Evolutionary conservation across 352 stramenopile genomes (phyloP), one percentile per base, ranked within the genome.

Genomic region (Chrysophaeum taylorii): DNA sequence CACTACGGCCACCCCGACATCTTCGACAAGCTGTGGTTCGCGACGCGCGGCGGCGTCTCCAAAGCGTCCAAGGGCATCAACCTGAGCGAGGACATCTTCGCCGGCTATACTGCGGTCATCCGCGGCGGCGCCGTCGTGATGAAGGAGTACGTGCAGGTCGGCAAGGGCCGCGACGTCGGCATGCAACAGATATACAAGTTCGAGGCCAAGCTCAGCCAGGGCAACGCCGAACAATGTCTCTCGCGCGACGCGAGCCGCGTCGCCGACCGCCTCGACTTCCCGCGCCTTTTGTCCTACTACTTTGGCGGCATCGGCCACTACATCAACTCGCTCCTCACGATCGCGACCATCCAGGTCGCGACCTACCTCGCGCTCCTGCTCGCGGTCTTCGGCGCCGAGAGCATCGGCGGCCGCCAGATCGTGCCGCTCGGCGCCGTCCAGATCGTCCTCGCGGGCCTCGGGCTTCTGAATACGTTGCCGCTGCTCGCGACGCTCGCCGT

Each of bases 171-270:
- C 63, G 95, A 99, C 88, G 95, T 99, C 33, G 95, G 95, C 48
- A 98, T 98, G 92, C 95, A 97, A 76, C 95, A 99, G 77, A 98
- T 98, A 73, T 98, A 98, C 85, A 98, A 98, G 81, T 99, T 99
- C 71, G 95, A 99, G 79, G 94, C 95, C 0, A 99, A 99, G 73
- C 74, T 83, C 0, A 94, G 90, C 68, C 92, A 98, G 79, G 95
- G 95, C 61, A 93, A 94, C 15, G 95, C 91, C 0, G 95, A 99
- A 77, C 94, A 98, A 78, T 98, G 92, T 76, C 81, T 99, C 29
- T 98, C 92, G 33, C 87, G 95, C 62, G 95, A 99, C 84, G 92
- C 98, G 29, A 97, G 97, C 80, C 85, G 95, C 35, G 93, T 99
- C 72, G 94, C 91, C 64, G 87, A 97, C 67, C 89, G 94, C 23